phyloP scores from a whole-genome alignment of 2,329 filamentous ascomycete genomes.

The Colletotrichum kahawae region DNA sequence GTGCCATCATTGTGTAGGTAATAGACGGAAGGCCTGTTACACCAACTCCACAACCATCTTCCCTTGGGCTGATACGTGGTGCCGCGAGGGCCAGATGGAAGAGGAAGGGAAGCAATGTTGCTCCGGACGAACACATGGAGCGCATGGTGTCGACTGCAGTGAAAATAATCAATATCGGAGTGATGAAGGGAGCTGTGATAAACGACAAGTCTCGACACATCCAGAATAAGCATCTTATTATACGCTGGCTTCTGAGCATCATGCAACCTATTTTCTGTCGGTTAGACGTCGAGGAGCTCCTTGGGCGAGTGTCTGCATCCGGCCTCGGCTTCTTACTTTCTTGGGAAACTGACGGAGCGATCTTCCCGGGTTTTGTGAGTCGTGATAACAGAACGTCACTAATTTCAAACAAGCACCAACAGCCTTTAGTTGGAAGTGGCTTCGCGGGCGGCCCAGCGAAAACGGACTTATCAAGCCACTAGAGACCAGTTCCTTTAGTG shows the following conservation, averaged over 20 bases:
- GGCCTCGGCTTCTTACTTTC: neutral
- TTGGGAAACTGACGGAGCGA: neutral
- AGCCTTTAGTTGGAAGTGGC: neutral
- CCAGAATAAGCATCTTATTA: neutral
- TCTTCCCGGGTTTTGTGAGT: neutral
- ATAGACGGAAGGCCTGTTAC: neutral
- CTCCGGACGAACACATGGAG: neutral
- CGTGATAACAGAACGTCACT: neutral
- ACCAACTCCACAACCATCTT: neutral
- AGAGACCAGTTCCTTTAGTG: neutral
- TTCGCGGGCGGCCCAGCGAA: neutral
- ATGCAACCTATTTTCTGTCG: neutral
- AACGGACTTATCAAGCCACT: neutral
- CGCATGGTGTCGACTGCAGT: neutral
- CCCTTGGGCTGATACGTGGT: neutral
- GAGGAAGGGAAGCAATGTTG: neutral
- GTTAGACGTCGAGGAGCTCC: too few relatives aligned
- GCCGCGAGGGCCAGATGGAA: neutral
- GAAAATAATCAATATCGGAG: neutral
- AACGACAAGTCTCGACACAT: neutral
- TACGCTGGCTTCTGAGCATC: neutral
- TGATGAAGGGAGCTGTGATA: neutral
- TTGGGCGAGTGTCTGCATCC: neutral
- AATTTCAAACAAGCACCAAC: neutral
- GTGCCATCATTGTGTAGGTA: neutral